These are phyloP conservation scores for Ramaria sp. DNA, from an alignment of 768 basidiomycete species.

Conservation along the genomic window DNA sequence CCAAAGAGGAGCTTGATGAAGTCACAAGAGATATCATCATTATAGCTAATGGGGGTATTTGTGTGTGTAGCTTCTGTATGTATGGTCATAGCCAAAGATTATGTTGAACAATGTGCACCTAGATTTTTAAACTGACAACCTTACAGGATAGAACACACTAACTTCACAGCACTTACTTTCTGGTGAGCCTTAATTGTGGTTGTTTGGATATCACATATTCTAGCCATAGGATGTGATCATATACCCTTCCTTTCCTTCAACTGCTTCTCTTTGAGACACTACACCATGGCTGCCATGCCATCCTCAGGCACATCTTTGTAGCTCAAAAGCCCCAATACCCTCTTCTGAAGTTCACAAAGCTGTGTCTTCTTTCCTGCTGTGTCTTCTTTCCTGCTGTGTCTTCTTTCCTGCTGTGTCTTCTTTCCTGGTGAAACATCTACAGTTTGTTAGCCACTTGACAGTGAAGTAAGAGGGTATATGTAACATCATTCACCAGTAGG, in stretches of 20 bases:
- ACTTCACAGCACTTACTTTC: background rate
- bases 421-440: too few species aligned
- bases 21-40: background rate
- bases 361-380: too few species aligned
- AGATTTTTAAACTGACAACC: background rate
- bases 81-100: background rate
- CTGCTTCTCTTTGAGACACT: background rate
- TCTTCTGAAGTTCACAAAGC: too few species aligned
- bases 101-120: background rate
- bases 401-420: too few species aligned
- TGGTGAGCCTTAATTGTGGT: background rate
- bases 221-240: background rate
- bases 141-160: background rate
- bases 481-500: too few species aligned
- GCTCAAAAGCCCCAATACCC: too few species aligned
- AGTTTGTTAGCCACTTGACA: too few species aligned
- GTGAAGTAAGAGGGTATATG: too few species aligned
- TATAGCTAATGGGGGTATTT: background rate
- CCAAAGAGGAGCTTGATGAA: conserved; percentile 1
- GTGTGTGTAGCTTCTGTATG: background rate
- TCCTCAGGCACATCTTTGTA: too few species aligned
- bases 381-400: too few species aligned
- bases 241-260: background rate
- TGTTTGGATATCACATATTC: background rate
- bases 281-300: background rate